Base-by-base conservation (phyloP, 352 stramenopile genomes). In the Globisporangium barbulae region DNA sequence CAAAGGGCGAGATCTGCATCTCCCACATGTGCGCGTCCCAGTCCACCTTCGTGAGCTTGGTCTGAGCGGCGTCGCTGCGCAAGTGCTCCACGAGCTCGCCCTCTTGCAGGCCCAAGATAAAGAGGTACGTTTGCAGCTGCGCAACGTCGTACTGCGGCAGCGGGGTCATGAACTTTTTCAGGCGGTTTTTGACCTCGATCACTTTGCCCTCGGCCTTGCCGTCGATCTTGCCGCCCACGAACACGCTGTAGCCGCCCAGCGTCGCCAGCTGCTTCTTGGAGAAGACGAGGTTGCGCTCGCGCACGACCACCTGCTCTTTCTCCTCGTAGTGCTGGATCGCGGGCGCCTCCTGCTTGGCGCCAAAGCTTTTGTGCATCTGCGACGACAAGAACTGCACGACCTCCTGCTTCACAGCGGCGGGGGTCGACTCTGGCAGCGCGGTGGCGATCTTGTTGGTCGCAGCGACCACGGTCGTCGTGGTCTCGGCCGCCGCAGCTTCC, bases 61-160 rank as follows among this genome's bases (percentile, higher is more conserved):
- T 91, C 69, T 83, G 48, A 15, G 77, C 70, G n/a, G 66, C 65
- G 37, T 82, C 76, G 17, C 73, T 61, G 44, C 84, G 81, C 42
- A 95, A 62, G 61, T 94, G 80, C 70, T 95, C 87, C 35, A 95
- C 87, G 13, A 95, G 65, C 67, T 95, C 87, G 8, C 87, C 87
- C 41, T 94, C 79, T 15, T 64, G 68, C 7, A 72, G 68, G 0
- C 70, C 78, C 19, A 95, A 71, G 48, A 95, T 91, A 64, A 84
- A 95, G 41, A 95, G 55, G 65, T 95, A 95, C 30, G 87, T 95
- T 73, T 94, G 85, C 58, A 95, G 65, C 64, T 95, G 87, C 1
- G 82, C 81, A 9, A 95, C 47, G 66, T 95, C 87, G 67, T 95
- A 95, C 64, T 74, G 78, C 6, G 87, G 87, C 59, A 95, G 65